phyloP scores from a whole-genome alignment of 352 stramenopile species.

The Globisporangium megalacanthum region DNA sequence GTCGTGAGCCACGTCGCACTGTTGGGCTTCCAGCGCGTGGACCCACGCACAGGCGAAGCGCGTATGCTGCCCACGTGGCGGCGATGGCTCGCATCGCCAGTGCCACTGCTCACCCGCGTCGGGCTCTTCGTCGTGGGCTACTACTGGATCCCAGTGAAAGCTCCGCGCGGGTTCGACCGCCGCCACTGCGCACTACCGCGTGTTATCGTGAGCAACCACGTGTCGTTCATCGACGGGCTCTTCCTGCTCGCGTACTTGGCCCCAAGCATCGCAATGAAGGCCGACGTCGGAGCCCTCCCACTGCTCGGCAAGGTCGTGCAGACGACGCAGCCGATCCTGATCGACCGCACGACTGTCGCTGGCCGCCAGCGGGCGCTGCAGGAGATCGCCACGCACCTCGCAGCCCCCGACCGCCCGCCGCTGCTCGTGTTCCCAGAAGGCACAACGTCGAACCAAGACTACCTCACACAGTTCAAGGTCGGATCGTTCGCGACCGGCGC shows the following conservation, averaged over 20 bases:
- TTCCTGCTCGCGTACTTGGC: constrained; percentile 49
- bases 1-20: constrained; percentile 43
- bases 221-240: constrained; percentile 61
- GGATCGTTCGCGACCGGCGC: constrained; percentile 58
- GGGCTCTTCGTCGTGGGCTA: constrained; percentile 59
- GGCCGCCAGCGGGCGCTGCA: constrained; percentile 50
- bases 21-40: constrained; percentile 41
- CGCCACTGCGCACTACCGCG: constrained; percentile 21
- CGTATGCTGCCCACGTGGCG: constrained; percentile 37
- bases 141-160: constrained; percentile 56
- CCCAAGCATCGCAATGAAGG: constrained; percentile 73
- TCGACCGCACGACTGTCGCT: constrained; percentile 42
- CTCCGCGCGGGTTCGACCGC: constrained; percentile 14
- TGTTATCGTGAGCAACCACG: constrained; percentile 68
- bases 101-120: constrained; percentile 37
- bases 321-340: constrained; percentile 58
- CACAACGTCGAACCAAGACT: constrained; percentile 68
- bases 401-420: constrained; percentile 31
- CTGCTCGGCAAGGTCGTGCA: constrained; percentile 53
- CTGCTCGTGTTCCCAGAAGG: constrained; percentile 70
- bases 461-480: constrained; percentile 72
- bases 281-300: constrained; percentile 48
- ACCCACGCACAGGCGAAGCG: constrained; percentile 22
- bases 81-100: constrained; percentile 23
- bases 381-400: constrained; percentile 58